These are phyloP conservation scores for Haplosporangium gracile DNA, from an alignment of 192 early-diverging fungal species.

Conservation along the genomic window DNA sequence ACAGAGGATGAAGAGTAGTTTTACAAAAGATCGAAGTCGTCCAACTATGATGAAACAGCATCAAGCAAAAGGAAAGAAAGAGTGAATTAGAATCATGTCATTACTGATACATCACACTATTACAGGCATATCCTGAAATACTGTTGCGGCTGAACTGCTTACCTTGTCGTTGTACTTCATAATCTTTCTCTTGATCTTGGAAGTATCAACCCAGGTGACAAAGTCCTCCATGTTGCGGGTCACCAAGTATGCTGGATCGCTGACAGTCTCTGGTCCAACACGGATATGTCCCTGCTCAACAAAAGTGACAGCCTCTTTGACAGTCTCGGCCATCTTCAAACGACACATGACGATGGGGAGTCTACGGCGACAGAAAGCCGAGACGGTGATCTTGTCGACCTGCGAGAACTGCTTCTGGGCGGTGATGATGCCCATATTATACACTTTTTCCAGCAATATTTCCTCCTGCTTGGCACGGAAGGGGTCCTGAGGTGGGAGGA, in stretches of 20 bases:
- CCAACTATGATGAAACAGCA: slow-evolving; percentile 65
- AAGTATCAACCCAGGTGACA: slow-evolving; percentile 98
- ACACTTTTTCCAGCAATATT: slow-evolving; percentile 87
- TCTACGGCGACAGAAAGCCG: slow-evolving; percentile 88
- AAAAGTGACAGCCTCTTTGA: slow-evolving; percentile 89
- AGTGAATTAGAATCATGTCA: not conserved
- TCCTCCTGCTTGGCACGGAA: slow-evolving; percentile 80
- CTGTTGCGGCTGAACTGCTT: not conserved
- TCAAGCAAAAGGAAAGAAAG: slow-evolving; percentile 13
- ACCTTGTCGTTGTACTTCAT: slow-evolving; percentile 93
- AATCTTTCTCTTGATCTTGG: slow-evolving; percentile 97
- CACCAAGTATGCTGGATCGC: slow-evolving; percentile 84
- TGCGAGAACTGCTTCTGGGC: slow-evolving; percentile 83
- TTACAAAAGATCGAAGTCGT: slow-evolving; percentile 91
- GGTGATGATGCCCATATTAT: slow-evolving; percentile 86
- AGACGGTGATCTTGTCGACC: slow-evolving; percentile 86
- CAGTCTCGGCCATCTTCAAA: slow-evolving; percentile 95
- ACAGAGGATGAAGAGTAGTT: slow-evolving; percentile 14
- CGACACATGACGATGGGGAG: slow-evolving; percentile 94
- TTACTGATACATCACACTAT: not conserved
- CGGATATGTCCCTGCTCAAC: slow-evolving; percentile 97
- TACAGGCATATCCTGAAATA: not conserved
- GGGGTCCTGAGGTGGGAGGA: slow-evolving; percentile 89
- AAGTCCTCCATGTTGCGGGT: slow-evolving; percentile 94
- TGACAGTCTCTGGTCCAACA: slow-evolving; percentile 91